Conservation (phyloP, 495 filamentous ascomycete species). For the Polyplosphaeria fusca region DNA sequence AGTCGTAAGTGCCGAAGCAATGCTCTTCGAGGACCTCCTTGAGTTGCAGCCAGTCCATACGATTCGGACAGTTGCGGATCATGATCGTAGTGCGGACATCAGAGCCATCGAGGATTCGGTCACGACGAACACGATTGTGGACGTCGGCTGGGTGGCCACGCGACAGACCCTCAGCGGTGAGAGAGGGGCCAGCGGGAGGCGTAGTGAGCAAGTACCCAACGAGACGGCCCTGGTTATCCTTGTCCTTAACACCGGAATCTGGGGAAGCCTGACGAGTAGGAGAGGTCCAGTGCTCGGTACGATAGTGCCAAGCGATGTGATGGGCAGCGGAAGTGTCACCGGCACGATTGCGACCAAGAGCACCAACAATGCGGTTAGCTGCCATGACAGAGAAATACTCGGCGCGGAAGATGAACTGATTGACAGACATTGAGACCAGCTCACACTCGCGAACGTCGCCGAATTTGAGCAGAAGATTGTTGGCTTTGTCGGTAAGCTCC, state of each 20-base stretch:
- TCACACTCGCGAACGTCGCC: not conserved
- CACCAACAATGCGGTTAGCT: slow-evolving; percentile 1
- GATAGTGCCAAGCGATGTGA: not conserved
- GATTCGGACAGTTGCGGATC: slow-evolving; percentile 93
- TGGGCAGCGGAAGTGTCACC: not conserved
- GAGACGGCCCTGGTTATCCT: not conserved
- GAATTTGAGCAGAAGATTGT: not conserved
- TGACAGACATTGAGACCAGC: not conserved
- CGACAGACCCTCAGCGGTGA: not conserved
- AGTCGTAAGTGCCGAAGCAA: slow-evolving; percentile 80
- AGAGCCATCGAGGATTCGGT: slow-evolving; percentile 16
- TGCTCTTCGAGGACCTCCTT: slow-evolving; percentile 76
- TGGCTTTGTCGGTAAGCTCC: not conserved
- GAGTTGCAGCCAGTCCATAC: slow-evolving; percentile 69
- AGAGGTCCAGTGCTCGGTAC: not conserved
- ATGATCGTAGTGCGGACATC: slow-evolving; percentile 58
- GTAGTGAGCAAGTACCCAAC: not conserved
- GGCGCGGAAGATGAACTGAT: slow-evolving; percentile 7
- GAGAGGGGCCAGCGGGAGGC: not conserved
- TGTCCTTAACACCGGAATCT: not conserved
- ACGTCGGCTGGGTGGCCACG: slow-evolving; percentile 9
- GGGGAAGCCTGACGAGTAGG: not conserved
- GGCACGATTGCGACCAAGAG: not conserved
- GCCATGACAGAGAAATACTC: slow-evolving; percentile 21
- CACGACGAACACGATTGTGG: slow-evolving; percentile 19